Percentiles rank a stretch among this genome's conserved stretches.
Conservation (phyloP, 2,329 filamentous ascomycete species). For the Endoconidiophora polonica region DNA sequence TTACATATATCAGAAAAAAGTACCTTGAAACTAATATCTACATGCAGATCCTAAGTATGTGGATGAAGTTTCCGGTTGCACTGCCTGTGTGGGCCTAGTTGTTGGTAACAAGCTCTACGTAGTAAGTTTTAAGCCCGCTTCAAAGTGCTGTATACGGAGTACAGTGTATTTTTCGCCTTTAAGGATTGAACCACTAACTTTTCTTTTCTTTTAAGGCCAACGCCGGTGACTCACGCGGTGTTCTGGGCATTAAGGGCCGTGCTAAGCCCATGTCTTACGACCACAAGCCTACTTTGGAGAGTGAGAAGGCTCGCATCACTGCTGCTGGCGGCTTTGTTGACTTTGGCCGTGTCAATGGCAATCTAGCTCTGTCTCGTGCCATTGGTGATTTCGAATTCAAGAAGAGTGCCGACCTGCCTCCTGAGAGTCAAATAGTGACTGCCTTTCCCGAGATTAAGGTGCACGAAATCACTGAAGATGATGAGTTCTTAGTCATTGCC, state of each 20-base stretch:
- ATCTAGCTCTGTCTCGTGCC: constrained; percentile 86
- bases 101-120: constrained; percentile 87
- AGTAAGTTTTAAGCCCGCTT: constrained; percentile 44
- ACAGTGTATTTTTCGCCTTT: neutral
- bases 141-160: neutral
- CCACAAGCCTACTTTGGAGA: constrained; percentile 97
- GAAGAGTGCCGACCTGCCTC: constrained; percentile 89
- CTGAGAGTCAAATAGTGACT: constrained; percentile 97
- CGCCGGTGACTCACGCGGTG: constrained; percentile 86
- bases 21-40: neutral
- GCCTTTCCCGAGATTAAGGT: constrained; percentile 87
- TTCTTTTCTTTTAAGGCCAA: constrained; percentile 52
- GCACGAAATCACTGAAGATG: constrained; percentile 80
- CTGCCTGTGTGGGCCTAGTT: constrained; percentile 78
- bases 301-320: constrained; percentile 88
- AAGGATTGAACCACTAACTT: constrained; percentile 8
- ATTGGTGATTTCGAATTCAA: constrained; percentile 99
- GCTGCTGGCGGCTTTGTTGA: constrained; percentile 95
- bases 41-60: constrained; percentile 79
- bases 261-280: constrained; percentile 98
- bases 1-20: neutral
- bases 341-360: constrained; percentile 96
- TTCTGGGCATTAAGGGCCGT: constrained; percentile 88
- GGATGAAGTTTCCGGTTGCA: constrained; percentile 96
- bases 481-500: constrained; percentile 87